Evolutionary conservation across 1,139 yeast genomes (phyloP), one percentile per base, ranked within the genome.

Genomic region (Oligophagozyma castellii): DNA sequence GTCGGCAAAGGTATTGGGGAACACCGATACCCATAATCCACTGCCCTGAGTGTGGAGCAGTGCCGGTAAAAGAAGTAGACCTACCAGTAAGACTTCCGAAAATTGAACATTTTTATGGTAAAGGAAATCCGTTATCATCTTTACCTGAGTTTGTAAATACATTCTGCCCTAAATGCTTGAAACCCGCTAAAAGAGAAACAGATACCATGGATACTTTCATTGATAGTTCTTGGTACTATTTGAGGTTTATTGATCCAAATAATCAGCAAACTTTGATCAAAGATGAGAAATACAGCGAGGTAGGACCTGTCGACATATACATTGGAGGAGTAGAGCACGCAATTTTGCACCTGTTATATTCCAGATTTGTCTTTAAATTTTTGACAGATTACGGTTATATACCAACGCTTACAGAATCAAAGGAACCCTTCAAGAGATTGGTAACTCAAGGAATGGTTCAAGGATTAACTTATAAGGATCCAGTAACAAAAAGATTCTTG

Each of bases 391-490:
- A 67, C 29, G 75, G 75, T 0, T 65, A 73, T 63, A 70, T 75
- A 70, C 58, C 61, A 28, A 72, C 70, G 8, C 60, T 67, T 3
- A 48, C 48, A 11, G 44, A 59, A 28, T 57, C 58, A 8, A 81
- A 80, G 20, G 98, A 89, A 47, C 96, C 98, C 1, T 72, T 89
- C 43, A 67, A 59, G 31, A 70, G 68, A 35, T 60, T 89, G 24
- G 74, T 89, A 2, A 86, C 96, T 2, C 98, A 86, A 50, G 98
- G 98, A 11, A 89, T 89, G 98, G 98, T 89, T 3, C 95, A 86
- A 40, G 96, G 96, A 2, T 73, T 70, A 46, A 89, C 98, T 0
- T 79, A 53, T 42, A 61, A 65, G 8, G 77, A 84, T 41, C 92
- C 95, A 1, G 56, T 53, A 0, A 75, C 67, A 24, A 93, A 89